phyloP scores from a whole-genome alignment of 2,329 filamentous ascomycete species.

The Trichophyton mentagrophytes region DNA sequence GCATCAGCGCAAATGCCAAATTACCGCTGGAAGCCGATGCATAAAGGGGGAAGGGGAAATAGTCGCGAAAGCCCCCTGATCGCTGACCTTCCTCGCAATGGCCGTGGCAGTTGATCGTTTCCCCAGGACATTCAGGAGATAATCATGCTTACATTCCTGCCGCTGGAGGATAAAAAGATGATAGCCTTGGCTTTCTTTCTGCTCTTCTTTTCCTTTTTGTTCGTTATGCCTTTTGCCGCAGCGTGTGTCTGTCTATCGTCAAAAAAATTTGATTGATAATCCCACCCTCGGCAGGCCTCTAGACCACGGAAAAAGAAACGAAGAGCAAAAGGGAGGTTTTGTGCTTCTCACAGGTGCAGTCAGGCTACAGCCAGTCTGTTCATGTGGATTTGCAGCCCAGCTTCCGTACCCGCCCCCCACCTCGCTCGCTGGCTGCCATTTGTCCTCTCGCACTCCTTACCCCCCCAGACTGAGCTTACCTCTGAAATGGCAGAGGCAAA shows the following conservation, averaged over 20 bases:
- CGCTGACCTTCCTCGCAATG: neutral
- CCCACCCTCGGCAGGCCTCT: neutral
- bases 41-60: neutral
- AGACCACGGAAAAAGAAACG: neutral
- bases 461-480: neutral
- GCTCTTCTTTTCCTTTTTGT: neutral
- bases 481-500: neutral
- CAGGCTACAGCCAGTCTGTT: neutral
- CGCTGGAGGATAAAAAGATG: neutral
- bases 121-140: neutral
- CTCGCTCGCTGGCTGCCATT: neutral
- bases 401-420: slow-evolving; percentile 1
- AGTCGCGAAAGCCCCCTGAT: neutral
- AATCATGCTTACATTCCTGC: neutral
- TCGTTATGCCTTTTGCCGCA: neutral
- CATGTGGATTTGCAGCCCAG: neutral
- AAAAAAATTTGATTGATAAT: slow-evolving; percentile 1
- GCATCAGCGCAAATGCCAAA: slow-evolving; percentile 1
- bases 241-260: neutral
- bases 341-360: neutral
- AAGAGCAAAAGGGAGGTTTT: neutral
- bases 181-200: neutral
- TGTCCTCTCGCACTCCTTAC: neutral
- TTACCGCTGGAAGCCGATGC: slow-evolving; percentile 3
- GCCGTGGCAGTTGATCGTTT: neutral